Conservation (phyloP, 192 early-diverging fungal species). For the Fimicolochytrium jonesii region DNA sequence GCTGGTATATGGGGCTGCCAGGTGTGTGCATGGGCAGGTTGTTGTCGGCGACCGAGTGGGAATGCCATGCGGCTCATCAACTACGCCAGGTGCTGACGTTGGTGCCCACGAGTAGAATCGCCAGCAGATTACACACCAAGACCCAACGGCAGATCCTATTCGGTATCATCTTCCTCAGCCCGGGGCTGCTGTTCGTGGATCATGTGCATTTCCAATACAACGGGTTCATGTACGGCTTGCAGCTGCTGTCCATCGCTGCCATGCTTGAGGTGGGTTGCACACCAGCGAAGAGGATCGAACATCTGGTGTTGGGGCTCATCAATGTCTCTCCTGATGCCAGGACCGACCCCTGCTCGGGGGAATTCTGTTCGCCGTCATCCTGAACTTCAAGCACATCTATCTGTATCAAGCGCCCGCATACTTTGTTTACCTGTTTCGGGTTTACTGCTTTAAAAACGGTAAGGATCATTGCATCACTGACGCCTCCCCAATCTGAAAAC, state of each 20-base stretch:
- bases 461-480: too few relatives aligned
- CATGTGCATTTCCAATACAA: conserved; percentile 99
- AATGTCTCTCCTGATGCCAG: conserved; percentile 25
- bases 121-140: too few relatives aligned
- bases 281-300: not conserved
- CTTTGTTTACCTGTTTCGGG: conserved; percentile 79
- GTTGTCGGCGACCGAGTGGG: conserved; percentile 20
- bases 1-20: conserved; percentile 61
- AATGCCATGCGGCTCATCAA: too few relatives aligned
- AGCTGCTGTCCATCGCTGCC: conserved; percentile 72
- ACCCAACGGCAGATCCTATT: conserved; percentile 16
- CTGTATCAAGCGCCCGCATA: conserved; percentile 78
- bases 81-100: too few relatives aligned
- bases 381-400: conserved; percentile 98
- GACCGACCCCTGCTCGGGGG: conserved; percentile 61
- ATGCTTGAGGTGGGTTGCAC: conserved; percentile 52
- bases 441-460: conserved; percentile 64
- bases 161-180: conserved; percentile 36
- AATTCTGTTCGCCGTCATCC: conserved; percentile 74
- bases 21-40: conserved; percentile 40
- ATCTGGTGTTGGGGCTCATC: not conserved
- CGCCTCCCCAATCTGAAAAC: too few relatives aligned
- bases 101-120: too few relatives aligned
- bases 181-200: conserved; percentile 74
- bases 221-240: conserved; percentile 80